Evolutionary conservation across 2,329 filamentous ascomycete genomes (phyloP).

Genomic region (Venturia nashicola): DNA sequence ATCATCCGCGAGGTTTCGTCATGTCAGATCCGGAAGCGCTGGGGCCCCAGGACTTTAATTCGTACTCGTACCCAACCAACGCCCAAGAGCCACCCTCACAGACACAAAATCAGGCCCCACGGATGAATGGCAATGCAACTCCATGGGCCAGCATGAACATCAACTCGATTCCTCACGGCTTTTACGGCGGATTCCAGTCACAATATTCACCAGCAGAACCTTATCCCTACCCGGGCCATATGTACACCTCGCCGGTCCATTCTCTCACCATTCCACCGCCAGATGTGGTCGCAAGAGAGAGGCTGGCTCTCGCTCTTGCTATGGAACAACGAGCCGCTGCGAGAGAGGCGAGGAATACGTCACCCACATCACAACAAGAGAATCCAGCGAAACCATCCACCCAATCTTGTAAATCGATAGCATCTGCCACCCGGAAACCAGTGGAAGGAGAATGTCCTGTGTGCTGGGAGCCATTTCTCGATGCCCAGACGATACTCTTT

Average conservation of each 20-base stretch:
- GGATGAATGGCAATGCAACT: background rate
- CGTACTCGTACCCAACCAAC: background rate
- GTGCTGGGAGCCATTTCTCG: constrained; percentile 42
- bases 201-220: background rate
- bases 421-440: constrained; percentile 37
- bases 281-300: background rate
- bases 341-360: background rate
- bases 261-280: background rate
- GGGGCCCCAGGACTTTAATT: background rate
- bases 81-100: background rate
- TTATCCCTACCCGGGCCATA: background rate
- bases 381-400: background rate
- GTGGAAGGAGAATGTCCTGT: constrained; percentile 46
- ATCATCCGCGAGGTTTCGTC: background rate
- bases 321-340: background rate
- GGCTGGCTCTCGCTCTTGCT: background rate
- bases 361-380: background rate
- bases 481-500: constrained; percentile 38
- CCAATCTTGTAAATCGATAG: background rate
- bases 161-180: background rate
- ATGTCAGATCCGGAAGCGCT: background rate
- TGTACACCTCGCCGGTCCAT: background rate
- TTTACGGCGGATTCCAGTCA: background rate
- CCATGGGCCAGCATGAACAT: background rate
- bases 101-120: background rate